Conservation (phyloP, 768 basidiomycete genomes). For the Phlebiopsis flavidoalba region DNA sequence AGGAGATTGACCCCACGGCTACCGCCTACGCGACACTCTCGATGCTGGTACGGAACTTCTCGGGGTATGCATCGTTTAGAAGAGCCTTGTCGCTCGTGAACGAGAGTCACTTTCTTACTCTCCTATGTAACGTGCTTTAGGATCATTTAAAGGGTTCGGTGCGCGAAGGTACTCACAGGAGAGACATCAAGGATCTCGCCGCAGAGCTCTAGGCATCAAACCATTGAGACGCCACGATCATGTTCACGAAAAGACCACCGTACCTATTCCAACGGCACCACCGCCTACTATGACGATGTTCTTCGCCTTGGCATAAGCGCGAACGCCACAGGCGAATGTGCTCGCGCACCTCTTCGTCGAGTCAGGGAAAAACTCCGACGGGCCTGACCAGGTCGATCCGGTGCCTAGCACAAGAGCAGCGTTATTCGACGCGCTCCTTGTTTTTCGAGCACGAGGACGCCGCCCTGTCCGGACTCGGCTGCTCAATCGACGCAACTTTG, state of each 20-base stretch:
- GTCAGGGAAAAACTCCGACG: slow-evolving; percentile 41
- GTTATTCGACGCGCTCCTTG: slow-evolving; percentile 47
- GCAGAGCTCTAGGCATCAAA: slow-evolving; percentile 30
- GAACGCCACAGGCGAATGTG: slow-evolving; percentile 25
- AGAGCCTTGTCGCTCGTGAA: slow-evolving; percentile 48
- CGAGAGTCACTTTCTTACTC: slow-evolving; percentile 57
- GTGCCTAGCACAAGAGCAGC: slow-evolving; percentile 54
- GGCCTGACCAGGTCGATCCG: slow-evolving; percentile 50
- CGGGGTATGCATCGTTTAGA: slow-evolving; percentile 51
- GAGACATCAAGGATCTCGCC: slow-evolving; percentile 40
- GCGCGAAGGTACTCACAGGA: slow-evolving; percentile 23
- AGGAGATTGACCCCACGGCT: slow-evolving; percentile 45
- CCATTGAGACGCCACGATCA: background rate
- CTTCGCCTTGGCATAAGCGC: slow-evolving; percentile 25
- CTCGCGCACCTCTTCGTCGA: slow-evolving; percentile 16
- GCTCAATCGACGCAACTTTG: slow-evolving; percentile 33
- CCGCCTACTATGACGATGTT: slow-evolving; percentile 32
- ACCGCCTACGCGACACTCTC: slow-evolving; percentile 34
- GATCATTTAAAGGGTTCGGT: background rate
- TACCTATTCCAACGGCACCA: slow-evolving; percentile 39
- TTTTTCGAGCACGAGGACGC: slow-evolving; percentile 45
- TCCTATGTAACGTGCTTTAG: slow-evolving; percentile 8
- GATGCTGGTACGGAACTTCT: slow-evolving; percentile 44
- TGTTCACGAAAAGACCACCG: slow-evolving; percentile 4
- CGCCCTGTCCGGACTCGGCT: slow-evolving; percentile 26